Conservation (phyloP, 164 flowering plant genomes). For the Dillenia turbinata region DNA sequence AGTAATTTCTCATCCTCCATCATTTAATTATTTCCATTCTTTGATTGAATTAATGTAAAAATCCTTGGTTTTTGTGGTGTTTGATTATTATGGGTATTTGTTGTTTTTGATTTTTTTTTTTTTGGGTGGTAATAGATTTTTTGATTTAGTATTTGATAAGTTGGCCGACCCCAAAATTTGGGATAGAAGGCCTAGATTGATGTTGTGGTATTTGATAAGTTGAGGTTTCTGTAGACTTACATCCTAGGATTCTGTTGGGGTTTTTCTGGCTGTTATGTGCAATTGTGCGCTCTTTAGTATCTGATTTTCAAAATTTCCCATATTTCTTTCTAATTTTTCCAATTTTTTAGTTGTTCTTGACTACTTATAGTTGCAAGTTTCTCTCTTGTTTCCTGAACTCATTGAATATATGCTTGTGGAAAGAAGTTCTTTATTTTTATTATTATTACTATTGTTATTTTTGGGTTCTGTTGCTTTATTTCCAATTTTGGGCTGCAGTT, state of each 20-base stretch:
- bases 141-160: background rate
- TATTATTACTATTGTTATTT: too few species aligned
- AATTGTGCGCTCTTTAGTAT: too few species aligned
- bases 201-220: background rate
- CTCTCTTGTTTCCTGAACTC: background rate
- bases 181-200: too few species aligned
- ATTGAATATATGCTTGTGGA: too few species aligned
- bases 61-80: background rate
- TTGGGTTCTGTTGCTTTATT: background rate
- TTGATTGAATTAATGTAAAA: background rate
- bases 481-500: conserved; percentile 4
- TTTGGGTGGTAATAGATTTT: conserved; percentile 4
- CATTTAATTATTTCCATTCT: background rate
- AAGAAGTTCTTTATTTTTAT: too few species aligned
- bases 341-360: background rate
- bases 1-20: conserved; percentile 46
- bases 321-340: background rate
- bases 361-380: too few species aligned
- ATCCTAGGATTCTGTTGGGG: too few species aligned
- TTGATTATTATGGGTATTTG: background rate
- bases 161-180: too few species aligned
- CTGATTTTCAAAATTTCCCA: too few species aligned
- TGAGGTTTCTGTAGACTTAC: too few species aligned
- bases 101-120: background rate
- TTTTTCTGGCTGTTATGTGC: too few species aligned